Evolutionary conservation across 2,329 filamentous ascomycete genomes (phyloP), one percentile per base, ranked within the genome.

Genomic region (Claviceps sp.): DNA sequence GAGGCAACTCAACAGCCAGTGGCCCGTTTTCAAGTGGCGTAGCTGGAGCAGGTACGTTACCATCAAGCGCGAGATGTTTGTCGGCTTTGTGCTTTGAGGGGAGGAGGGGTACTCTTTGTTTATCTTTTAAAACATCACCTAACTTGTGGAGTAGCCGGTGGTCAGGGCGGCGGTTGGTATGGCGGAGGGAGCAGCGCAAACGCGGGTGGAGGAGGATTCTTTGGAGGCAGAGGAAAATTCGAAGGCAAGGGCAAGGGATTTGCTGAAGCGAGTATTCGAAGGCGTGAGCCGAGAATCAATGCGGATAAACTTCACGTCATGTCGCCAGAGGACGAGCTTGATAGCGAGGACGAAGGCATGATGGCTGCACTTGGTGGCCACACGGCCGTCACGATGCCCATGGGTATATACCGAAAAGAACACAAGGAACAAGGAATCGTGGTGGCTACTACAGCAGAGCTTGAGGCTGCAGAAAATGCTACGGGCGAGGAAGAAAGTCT

Each of bases 401-500:
- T 81, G 67, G 77, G 77, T 48, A 78, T 81, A 56, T 70, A 72
- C 56, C 71, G 78, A 54, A 68, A 70, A 54, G 73, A 78, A 56
- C 74, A 78, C 58, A 74, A 77, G 60, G 74, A 79, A 16, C 67
- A 72, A 24, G 74, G 72, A n/a, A 63, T 77, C 34, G 68, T 74
- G 50, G 73, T 80, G 47, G 73, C 76, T 11, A 79, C 76, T 0
- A 74, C 75, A n/a, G 76, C 75, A 40, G 77, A 81, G 57, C 67
- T 80, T 13, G 74, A 79, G 56, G 76, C 75, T 0, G 72, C 75
- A 49, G 74, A 79, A 53, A 71, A 72, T 2, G 70, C 65, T 1
- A 59, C 68, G 0, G 70, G 67, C 44, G 69, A 72, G 43, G 71
- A 74, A 52, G 70, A 73, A 37, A 71, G 70, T 41, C 66, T 76